Percentiles rank a stretch among this genome's conserved stretches.
Conservation (phyloP, 1,284 basidiomycete genomes). For the Athelia psychrophila region DNA sequence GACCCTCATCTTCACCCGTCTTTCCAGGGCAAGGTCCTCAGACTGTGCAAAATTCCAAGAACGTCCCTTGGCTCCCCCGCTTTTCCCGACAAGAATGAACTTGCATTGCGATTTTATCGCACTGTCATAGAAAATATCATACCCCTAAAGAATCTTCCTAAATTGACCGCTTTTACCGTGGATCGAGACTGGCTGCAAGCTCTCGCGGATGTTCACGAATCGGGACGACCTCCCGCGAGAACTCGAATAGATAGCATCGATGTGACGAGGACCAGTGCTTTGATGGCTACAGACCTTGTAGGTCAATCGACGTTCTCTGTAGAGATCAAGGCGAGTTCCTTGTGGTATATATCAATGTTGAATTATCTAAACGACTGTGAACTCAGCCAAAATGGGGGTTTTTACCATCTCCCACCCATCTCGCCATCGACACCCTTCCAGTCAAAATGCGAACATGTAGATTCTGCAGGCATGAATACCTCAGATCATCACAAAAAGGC, state of each 20-base stretch:
- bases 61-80: slow-evolving; percentile 3
- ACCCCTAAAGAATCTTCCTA: slow-evolving; percentile 54
- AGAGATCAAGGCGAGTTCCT: slow-evolving; percentile 78
- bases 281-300: slow-evolving; percentile 76
- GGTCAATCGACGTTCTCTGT: slow-evolving; percentile 61
- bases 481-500: slow-evolving; percentile 40
- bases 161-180: slow-evolving; percentile 50
- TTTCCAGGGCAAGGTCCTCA: slow-evolving; percentile 67
- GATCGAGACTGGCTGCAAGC: slow-evolving; percentile 58
- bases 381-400: slow-evolving; percentile 93
- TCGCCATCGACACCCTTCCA: slow-evolving; percentile 51
- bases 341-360: neutral
- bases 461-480: slow-evolving; percentile 82
- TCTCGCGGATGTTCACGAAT: slow-evolving; percentile 46
- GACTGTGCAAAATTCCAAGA: slow-evolving; percentile 60
- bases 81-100: slow-evolving; percentile 30
- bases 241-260: slow-evolving; percentile 58
- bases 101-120: slow-evolving; percentile 61
- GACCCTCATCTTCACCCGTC: slow-evolving; percentile 20
- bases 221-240: slow-evolving; percentile 53
- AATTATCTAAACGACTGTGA: neutral
- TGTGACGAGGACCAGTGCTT: slow-evolving; percentile 45
- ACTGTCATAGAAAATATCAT: slow-evolving; percentile 60
- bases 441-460: slow-evolving; percentile 77
- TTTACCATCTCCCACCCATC: slow-evolving; percentile 58